Conservation (phyloP, 768 basidiomycete genomes). For the Mycena rebaudengoi region DNA sequence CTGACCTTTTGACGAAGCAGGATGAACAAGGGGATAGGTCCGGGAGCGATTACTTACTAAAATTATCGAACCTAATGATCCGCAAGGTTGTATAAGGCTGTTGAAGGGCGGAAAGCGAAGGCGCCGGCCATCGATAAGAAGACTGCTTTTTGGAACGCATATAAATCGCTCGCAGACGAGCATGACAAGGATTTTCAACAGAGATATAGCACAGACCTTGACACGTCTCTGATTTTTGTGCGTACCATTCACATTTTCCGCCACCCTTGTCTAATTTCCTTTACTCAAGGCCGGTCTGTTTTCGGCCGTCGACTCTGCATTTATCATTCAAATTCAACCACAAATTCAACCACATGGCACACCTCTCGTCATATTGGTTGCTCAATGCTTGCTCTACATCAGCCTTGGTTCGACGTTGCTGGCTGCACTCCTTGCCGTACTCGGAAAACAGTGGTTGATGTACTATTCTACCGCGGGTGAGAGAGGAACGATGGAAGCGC, state of each 20-base stretch:
- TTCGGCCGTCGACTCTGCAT: conserved; percentile 4
- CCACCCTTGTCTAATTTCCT: neutral
- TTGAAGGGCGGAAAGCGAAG: neutral
- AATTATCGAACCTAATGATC: neutral
- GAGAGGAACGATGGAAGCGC: neutral
- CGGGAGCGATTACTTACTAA: neutral
- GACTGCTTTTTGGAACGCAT: neutral
- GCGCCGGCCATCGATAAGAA: neutral
- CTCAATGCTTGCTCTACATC: conserved; percentile 3
- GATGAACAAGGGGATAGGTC: neutral
- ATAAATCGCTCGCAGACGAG: conserved; percentile 5
- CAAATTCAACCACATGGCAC: neutral
- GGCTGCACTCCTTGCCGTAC: neutral
- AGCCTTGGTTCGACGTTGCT: neutral
- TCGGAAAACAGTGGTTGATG: conserved; percentile 8
- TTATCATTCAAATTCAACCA: conserved; percentile 5
- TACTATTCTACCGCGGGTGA: neutral
- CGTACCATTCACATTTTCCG: neutral
- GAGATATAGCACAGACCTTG: conserved; percentile 6
- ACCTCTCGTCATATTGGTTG: neutral
- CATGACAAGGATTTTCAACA: conserved; percentile 4
- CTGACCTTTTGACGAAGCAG: neutral
- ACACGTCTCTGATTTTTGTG: conserved; percentile 2
- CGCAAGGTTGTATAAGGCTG: neutral
- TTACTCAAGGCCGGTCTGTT: conserved; percentile 3